phyloP scores from a whole-genome alignment of 208 protist species.

The Crithidia bombi region DNA sequence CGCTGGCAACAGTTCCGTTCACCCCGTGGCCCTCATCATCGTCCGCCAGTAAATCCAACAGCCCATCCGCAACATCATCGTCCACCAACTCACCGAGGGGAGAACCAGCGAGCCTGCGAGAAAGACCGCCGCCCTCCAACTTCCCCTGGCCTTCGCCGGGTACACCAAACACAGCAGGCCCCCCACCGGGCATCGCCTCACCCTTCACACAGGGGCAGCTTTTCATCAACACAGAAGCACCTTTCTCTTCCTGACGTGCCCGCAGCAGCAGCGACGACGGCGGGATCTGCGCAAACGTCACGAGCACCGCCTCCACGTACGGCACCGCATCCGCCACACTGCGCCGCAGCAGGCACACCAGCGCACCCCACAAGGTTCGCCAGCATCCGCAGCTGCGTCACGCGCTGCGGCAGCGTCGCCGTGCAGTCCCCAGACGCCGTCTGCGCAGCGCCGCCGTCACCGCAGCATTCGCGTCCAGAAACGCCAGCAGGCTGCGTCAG shows the following conservation, averaged over 20 bases:
- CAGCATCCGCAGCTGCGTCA: constrained; percentile 49
- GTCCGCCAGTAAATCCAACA: constrained; percentile 10
- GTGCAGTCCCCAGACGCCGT: constrained; percentile 28
- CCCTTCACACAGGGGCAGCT: background rate
- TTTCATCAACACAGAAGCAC: background rate
- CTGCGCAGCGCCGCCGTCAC: constrained; percentile 31
- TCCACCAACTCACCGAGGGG: background rate
- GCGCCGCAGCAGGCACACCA: constrained; percentile 43
- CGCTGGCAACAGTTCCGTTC: background rate
- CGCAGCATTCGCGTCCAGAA: constrained; percentile 32
- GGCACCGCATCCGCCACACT: constrained; percentile 39
- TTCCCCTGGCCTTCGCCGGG: no score
- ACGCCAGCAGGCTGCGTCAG: constrained; percentile 27
- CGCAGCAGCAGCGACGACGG: constrained; percentile 22
- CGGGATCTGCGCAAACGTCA: constrained; percentile 37
- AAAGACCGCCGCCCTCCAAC: background rate
- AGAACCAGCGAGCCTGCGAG: background rate
- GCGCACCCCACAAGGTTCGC: constrained; percentile 34
- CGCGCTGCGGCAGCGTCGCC: constrained; percentile 33
- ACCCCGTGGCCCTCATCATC: background rate
- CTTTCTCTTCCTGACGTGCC: background rate
- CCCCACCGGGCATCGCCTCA: no score
- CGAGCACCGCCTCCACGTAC: constrained; percentile 44
- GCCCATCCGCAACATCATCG: background rate
- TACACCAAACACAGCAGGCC: background rate